Conservation (phyloP, 78 protist genomes). For the Capsaspora owczarzaki region DNA sequence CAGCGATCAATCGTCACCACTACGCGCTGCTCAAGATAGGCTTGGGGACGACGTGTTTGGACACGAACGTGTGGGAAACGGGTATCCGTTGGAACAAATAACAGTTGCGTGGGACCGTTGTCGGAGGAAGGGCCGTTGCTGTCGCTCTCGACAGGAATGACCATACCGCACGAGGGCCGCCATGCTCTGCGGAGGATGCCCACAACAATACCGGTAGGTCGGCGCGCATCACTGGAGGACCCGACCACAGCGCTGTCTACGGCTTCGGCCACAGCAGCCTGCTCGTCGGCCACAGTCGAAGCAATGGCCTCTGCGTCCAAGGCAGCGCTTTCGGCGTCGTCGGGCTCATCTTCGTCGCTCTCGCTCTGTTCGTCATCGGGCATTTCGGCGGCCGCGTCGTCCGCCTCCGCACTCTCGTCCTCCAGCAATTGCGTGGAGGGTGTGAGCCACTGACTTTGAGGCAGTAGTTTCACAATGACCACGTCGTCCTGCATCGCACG, state of each 20-base stretch:
- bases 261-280: too few species aligned
- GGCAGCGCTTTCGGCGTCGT: too few species aligned
- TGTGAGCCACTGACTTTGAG: conserved; percentile 24
- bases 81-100: conserved; percentile 57
- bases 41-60: conserved; percentile 31
- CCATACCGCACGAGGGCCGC: conserved; percentile 67
- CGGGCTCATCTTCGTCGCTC: too few species aligned
- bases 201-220: conserved; percentile 44
- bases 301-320: too few species aligned
- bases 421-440: not conserved
- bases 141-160: too few species aligned
- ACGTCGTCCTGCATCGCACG: conserved; percentile 34
- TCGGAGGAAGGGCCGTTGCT: too few species aligned
- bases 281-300: too few species aligned
- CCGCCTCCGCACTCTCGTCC: not conserved
- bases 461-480: conserved; percentile 25
- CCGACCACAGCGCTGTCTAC: too few species aligned
- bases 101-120: too few species aligned
- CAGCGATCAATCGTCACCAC: not conserved
- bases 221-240: too few species aligned
- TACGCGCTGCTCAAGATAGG: conserved; percentile 8
- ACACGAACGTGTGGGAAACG: conserved; percentile 59
- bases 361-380: too few species aligned
- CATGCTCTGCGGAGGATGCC: conserved; percentile 57
- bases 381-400: too few species aligned